phyloP scores from a whole-genome alignment of 2,329 filamentous ascomycete species.

The Phialophora chinensis region DNA sequence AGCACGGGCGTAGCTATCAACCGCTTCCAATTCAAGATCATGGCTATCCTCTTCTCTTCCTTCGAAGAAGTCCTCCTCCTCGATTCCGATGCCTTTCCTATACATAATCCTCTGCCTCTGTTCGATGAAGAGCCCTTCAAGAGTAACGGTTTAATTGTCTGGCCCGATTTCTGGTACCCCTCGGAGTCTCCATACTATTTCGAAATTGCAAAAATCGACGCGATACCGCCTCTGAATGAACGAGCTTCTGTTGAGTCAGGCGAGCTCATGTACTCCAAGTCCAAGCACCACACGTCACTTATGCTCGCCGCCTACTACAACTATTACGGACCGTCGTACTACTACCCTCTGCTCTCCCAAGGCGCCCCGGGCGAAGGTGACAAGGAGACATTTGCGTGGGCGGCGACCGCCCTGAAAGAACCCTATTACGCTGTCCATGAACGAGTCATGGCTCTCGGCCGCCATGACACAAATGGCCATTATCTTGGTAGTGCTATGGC shows the following conservation, averaged over 20 bases:
- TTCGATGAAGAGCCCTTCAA: slow-evolving; percentile 60
- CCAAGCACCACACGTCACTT: slow-evolving; percentile 49
- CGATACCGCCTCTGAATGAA: slow-evolving; percentile 44
- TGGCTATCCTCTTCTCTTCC: slow-evolving; percentile 63
- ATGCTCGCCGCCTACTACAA: slow-evolving; percentile 59
- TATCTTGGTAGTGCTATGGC: slow-evolving; percentile 43
- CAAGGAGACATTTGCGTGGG: slow-evolving; percentile 58
- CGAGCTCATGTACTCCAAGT: slow-evolving; percentile 54
- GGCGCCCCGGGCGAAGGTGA: slow-evolving; percentile 57
- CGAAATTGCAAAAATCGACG: slow-evolving; percentile 47
- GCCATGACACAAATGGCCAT: slow-evolving; percentile 37
- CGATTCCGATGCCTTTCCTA: slow-evolving; percentile 63
- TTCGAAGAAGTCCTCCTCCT: slow-evolving; percentile 66
- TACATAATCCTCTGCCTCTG: slow-evolving; percentile 51
- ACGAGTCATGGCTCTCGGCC: slow-evolving; percentile 38
- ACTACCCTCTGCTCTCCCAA: slow-evolving; percentile 55
- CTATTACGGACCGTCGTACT: slow-evolving; percentile 53
- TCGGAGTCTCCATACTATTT: slow-evolving; percentile 53
- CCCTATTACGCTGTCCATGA: slow-evolving; percentile 52
- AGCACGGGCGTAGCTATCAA: slow-evolving; percentile 31
- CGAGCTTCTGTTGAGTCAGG: slow-evolving; percentile 52
- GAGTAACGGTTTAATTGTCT: slow-evolving; percentile 60
- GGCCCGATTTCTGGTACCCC: slow-evolving; percentile 62
- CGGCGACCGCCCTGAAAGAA: slow-evolving; percentile 49
- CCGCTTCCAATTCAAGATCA: slow-evolving; percentile 61